Percentiles rank a stretch among this genome's conserved stretches.
These are phyloP conservation scores for Bryoglossum gracile DNA, from an alignment of 495 filamentous ascomycete genomes.

Conservation along the genomic window DNA sequence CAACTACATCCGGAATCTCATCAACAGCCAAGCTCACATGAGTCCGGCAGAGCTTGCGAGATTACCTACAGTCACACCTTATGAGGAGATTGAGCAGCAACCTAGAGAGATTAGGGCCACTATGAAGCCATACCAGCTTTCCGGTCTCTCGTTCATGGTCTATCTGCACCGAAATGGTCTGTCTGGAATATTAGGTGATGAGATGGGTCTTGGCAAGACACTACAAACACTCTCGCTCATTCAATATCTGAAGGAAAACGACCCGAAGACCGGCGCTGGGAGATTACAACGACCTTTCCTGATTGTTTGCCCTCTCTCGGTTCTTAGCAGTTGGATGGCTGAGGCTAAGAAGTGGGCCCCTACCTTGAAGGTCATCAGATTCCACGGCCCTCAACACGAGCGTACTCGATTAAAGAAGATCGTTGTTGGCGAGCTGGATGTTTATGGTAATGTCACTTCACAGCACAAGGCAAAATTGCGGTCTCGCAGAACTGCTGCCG, in stretches of 20 bases:
- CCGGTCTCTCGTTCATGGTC: conserved; percentile 54
- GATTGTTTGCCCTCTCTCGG: conserved; percentile 75
- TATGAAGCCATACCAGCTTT: conserved; percentile 59
- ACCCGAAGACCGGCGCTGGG: conserved; percentile 48
- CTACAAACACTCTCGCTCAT: conserved; percentile 77
- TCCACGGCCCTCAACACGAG: conserved; percentile 47
- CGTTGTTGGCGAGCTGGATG: conserved; percentile 34
- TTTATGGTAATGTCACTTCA: conserved; percentile 33
- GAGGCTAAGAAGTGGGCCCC: conserved; percentile 55
- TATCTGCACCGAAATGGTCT: conserved; percentile 52
- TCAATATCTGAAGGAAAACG: conserved; percentile 52
- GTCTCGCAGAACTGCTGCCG: conserved; percentile 25
- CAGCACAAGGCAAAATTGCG: conserved; percentile 22
- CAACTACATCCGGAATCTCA: conserved; percentile 46
- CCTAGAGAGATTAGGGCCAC: conserved; percentile 41
- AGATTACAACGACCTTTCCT: conserved; percentile 32
- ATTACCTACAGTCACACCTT: conserved; percentile 30
- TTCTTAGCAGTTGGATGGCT: conserved; percentile 84
- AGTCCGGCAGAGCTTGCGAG: conserved; percentile 16
- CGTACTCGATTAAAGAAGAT: conserved; percentile 43
- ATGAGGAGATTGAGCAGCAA: conserved; percentile 40
- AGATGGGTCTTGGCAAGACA: conserved; percentile 95
- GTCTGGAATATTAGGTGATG: conserved; percentile 79
- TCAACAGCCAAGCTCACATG: conserved; percentile 22
- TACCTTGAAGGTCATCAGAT: conserved; percentile 44